Conservation (phyloP, 177 flowering plant genomes). For the Vitis hybrid region DNA sequence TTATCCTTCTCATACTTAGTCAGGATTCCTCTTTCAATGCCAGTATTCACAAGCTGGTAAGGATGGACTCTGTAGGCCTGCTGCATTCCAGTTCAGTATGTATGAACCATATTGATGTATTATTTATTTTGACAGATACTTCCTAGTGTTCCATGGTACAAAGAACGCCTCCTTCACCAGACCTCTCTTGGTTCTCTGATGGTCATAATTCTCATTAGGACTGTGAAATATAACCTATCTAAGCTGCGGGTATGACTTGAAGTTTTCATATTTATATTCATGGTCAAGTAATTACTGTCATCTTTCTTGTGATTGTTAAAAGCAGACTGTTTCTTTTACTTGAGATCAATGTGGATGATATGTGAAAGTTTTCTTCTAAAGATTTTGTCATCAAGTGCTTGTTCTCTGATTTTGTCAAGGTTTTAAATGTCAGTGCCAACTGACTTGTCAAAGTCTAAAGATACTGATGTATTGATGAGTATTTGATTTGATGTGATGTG, state of each 20-base stretch:
- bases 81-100: neutral
- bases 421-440: neutral
- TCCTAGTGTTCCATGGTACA: constrained; percentile 91
- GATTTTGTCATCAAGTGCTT: neutral
- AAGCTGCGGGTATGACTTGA: constrained; percentile 73
- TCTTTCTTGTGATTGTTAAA: neutral
- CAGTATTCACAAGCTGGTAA: constrained; percentile 92
- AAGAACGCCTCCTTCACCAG: constrained; percentile 87
- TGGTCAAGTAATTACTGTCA: neutral
- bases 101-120: constrained; percentile 1
- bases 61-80: constrained; percentile 2
- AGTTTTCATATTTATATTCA: neutral
- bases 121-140: constrained; percentile 47
- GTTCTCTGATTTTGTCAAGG: neutral
- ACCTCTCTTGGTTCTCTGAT: constrained; percentile 93
- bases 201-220: constrained; percentile 88
- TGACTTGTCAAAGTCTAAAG: neutral
- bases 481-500: neutral
- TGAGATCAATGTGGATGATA: neutral
- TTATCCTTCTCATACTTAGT: constrained; percentile 93
- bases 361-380: neutral
- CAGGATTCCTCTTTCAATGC: constrained; percentile 98
- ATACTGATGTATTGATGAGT: neutral
- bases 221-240: constrained; percentile 88
- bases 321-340: neutral